phyloP scores from a whole-genome alignment of 371 early-diverging fungal genomes.

The Circinella minor region DNA sequence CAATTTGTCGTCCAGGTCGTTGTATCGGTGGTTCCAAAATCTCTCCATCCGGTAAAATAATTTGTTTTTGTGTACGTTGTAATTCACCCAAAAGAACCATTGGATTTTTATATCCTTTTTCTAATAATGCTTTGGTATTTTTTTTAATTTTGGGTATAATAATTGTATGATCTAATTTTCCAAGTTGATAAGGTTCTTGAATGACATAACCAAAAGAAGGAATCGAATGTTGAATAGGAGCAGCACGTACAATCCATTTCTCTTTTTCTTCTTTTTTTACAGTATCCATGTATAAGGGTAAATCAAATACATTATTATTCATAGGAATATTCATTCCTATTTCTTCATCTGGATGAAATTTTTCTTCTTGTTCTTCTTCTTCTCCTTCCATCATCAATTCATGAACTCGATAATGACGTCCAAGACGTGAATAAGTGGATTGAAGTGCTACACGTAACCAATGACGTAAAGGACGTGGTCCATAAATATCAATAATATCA shows the following conservation, averaged over 20 bases:
- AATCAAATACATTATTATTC: neutral
- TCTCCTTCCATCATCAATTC: constrained; percentile 42
- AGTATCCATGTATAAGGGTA: neutral
- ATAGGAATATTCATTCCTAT: constrained; percentile 2
- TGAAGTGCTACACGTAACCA: constrained; percentile 57
- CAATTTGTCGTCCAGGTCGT: constrained; percentile 51
- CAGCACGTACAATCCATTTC: constrained; percentile 39
- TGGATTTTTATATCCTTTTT: constrained; percentile 49
- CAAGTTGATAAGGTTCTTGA: constrained; percentile 44
- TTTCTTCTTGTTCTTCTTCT: constrained; percentile 6
- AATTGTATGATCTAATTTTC: constrained; percentile 42
- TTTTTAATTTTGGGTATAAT: constrained; percentile 47
- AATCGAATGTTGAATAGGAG: constrained; percentile 56
- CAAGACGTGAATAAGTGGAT: constrained; percentile 44
- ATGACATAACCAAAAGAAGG: constrained; percentile 60
- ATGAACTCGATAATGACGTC: constrained; percentile 50
- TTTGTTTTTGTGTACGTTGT: constrained; percentile 39
- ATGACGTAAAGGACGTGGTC: constrained; percentile 51
- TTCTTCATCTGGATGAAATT: constrained; percentile 49
- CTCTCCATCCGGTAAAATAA: constrained; percentile 55
- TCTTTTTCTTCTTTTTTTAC: neutral
- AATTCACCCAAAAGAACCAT: constrained; percentile 48
- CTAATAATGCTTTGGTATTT: constrained; percentile 39
- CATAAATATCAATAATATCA: constrained; percentile 53
- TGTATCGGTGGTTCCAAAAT: constrained; percentile 37